Evolutionary conservation across 805 yeast species (phyloP).

Genomic region (Kodamaea restingae): DNA sequence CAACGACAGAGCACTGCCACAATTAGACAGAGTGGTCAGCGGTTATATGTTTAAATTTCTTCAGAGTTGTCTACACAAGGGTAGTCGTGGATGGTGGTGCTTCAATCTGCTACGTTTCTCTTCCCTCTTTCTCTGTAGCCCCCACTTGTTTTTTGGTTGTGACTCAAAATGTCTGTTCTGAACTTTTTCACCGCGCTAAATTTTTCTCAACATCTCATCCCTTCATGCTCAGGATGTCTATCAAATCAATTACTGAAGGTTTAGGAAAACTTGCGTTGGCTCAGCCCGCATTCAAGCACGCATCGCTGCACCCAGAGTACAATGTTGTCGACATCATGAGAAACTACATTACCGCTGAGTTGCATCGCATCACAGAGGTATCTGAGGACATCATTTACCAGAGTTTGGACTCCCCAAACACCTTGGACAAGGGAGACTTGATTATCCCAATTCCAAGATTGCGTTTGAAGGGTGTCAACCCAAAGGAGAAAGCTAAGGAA

Average conservation of each 20-base stretch:
- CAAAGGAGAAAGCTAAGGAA: constrained; percentile 65
- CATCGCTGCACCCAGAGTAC: constrained; percentile 67
- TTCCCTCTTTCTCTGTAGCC: no score
- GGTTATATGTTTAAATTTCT: no score
- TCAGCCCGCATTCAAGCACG: constrained; percentile 36
- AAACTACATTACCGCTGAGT: constrained; percentile 79
- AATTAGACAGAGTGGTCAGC: no score
- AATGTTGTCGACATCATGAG: constrained; percentile 87
- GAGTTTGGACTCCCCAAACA: constrained; percentile 82
- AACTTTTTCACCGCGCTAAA: constrained; percentile 5
- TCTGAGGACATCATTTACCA: constrained; percentile 66
- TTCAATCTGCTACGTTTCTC: no score
- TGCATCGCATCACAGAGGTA: constrained; percentile 70
- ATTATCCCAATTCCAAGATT: constrained; percentile 88
- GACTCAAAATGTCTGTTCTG: background rate
- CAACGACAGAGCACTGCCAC: no score
- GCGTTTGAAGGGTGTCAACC: constrained; percentile 72
- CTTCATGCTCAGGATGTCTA: constrained; percentile 7
- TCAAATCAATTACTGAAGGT: constrained; percentile 27
- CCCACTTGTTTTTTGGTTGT: background rate
- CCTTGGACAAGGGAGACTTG: constrained; percentile 88
- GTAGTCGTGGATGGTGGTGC: no score
- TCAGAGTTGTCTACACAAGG: no score
- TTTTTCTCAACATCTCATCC: constrained; percentile 1
- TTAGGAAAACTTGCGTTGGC: constrained; percentile 34